Evolutionary conservation across 176 grass and related monocot species (phyloP).

Genomic region (Phragmites australis): DNA sequence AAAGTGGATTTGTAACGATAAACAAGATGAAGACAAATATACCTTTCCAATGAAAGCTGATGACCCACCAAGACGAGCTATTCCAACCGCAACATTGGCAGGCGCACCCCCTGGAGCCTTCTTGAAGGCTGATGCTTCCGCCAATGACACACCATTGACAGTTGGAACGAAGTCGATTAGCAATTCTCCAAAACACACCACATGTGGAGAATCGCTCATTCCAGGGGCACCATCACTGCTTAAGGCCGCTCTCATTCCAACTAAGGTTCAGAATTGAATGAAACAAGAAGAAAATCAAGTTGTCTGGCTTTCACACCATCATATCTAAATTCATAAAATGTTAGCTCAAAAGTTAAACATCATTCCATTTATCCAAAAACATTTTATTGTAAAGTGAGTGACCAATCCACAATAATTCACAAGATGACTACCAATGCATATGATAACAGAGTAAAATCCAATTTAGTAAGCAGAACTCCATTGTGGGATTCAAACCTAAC

Average conservation of each 20-base stretch:
- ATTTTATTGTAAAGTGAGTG: background rate
- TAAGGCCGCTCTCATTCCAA: constrained; percentile 45
- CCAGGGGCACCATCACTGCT: constrained; percentile 38
- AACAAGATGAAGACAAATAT: constrained; percentile 1
- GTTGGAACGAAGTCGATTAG: constrained; percentile 96
- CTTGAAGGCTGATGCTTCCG: constrained; percentile 88
- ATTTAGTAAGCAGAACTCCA: background rate
- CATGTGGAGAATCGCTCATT: constrained; percentile 55
- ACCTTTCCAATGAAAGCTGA: constrained; percentile 98
- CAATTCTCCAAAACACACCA: constrained; percentile 91
- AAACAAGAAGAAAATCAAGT: constrained; percentile 33
- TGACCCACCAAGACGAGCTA: constrained; percentile 89
- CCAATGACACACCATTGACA: constrained; percentile 62
- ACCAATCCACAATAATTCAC: background rate
- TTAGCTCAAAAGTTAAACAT: constrained; percentile 2
- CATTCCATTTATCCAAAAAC: background rate
- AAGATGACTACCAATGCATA: background rate
- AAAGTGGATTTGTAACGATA: constrained; percentile 18
- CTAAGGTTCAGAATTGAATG: constrained; percentile 39
- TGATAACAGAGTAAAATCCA: background rate
- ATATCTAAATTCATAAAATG: constrained; percentile 28
- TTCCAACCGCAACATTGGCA: constrained; percentile 93
- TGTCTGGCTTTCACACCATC: background rate
- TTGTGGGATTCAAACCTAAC: background rate
- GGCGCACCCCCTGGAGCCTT: constrained; percentile 92